phyloP scores from a whole-genome alignment of 176 grass and related monocot species.

The Olyra latifolia region DNA sequence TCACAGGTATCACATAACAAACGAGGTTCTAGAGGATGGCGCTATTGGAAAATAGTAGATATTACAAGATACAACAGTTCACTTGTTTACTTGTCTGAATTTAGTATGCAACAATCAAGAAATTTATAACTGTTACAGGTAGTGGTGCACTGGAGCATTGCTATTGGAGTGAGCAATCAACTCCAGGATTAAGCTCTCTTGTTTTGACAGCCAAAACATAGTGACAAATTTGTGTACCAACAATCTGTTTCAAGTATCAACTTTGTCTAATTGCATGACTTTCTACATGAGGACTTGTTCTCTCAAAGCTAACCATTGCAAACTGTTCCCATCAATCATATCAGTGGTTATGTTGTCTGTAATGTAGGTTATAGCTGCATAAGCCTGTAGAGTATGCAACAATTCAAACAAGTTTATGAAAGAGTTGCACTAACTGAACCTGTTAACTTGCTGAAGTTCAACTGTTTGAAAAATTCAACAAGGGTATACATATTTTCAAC shows the following conservation, averaged over 20 bases:
- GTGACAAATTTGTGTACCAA: neutral
- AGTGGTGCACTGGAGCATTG: neutral
- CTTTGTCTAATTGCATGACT: neutral
- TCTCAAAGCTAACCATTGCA: neutral
- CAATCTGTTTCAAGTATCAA: neutral
- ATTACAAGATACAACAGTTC: neutral
- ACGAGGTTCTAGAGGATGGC: neutral
- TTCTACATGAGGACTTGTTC: neutral
- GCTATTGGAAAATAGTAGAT: neutral
- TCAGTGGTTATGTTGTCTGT: neutral
- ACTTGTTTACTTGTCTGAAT: slow-evolving; percentile 2
- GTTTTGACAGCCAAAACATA: neutral
- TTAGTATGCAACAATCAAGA: neutral
- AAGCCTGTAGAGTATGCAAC: neutral
- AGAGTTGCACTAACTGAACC: neutral
- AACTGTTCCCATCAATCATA: slow-evolving; percentile 9
- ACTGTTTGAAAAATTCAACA: slow-evolving; percentile 31
- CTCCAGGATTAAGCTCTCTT: neutral
- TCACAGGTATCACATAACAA: neutral
- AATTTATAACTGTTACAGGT: neutral
- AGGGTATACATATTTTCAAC: neutral
- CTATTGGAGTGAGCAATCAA: neutral
- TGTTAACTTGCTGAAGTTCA: slow-evolving; percentile 3
- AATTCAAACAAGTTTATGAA: neutral
- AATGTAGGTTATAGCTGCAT: neutral